phyloP scores from a whole-genome alignment of 352 stramenopile species.

The Phytophthora sp. region DNA sequence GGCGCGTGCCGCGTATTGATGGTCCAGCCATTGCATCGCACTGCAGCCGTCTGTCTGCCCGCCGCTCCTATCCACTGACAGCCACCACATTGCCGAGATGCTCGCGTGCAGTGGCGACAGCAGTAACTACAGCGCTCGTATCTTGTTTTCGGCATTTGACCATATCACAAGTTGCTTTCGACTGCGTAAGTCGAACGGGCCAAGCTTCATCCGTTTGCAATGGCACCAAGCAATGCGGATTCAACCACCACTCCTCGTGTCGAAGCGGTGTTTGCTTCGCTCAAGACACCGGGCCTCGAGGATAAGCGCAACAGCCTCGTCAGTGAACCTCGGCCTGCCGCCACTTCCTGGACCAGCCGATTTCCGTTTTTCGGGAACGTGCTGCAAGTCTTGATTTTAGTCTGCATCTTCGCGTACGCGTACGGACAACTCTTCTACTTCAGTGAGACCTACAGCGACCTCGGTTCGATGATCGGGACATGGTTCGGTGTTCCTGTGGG shows the following conservation, averaged over 20 bases:
- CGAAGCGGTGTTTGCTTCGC: constrained; percentile 20
- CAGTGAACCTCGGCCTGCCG: neutral
- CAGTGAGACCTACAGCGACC: constrained; percentile 21
- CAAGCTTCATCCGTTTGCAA: neutral
- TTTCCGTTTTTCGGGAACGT: constrained; percentile 21
- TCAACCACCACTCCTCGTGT: constrained; percentile 11
- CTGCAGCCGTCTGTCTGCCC: constrained; percentile 1
- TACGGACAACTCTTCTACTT: constrained; percentile 38
- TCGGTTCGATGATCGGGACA: constrained; percentile 20
- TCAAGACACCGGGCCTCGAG: constrained; percentile 31
- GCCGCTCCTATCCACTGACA: neutral
- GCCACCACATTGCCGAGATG: too few species aligned
- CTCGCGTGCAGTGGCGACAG: too few species aligned
- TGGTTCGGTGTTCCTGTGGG: constrained; percentile 42
- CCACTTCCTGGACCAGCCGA: neutral
- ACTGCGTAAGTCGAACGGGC: constrained; percentile 13
- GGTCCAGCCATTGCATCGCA: constrained; percentile 14
- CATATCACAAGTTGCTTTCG: constrained; percentile 22
- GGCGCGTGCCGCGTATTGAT: constrained; percentile 12
- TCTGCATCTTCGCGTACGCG: constrained; percentile 34
- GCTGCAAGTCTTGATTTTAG: constrained; percentile 36
- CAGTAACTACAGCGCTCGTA: too few species aligned
- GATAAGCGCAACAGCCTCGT: constrained; percentile 24
- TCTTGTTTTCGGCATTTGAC: neutral
- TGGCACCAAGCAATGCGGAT: constrained; percentile 24